Conservation (phyloP, 306 rosid genomes). For the Herpetospermum pedunculosum region DNA sequence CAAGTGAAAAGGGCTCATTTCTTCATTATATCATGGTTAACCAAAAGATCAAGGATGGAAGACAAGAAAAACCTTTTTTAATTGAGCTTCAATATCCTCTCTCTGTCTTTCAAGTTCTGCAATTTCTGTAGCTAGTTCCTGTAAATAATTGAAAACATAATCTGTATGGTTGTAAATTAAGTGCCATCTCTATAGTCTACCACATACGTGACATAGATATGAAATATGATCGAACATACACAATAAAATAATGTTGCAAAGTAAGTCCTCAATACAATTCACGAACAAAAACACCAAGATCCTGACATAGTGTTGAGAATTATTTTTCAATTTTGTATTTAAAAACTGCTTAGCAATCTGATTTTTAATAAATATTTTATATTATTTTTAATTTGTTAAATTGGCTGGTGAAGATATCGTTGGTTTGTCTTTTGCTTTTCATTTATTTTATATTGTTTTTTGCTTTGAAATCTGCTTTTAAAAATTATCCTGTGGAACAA, state of each 20-base stretch:
- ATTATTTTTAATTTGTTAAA: background rate
- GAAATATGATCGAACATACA: background rate
- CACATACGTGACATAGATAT: background rate
- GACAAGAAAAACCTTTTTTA: conserved; percentile 51
- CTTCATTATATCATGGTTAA: background rate
- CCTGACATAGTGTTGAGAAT: background rate
- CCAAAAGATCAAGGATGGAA: background rate
- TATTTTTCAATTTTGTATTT: background rate
- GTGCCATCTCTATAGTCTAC: background rate
- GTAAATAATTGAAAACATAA: conserved; percentile 23
- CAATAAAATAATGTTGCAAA: background rate
- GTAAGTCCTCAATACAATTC: background rate
- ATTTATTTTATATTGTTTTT: background rate
- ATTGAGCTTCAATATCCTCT: conserved; percentile 79
- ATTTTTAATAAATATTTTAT: background rate
- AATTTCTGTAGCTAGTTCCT: conserved; percentile 70
- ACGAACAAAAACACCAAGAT: background rate
- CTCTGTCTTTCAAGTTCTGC: conserved; percentile 68
- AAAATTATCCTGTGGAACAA: background rate
- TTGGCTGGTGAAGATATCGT: background rate
- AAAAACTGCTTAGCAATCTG: background rate
- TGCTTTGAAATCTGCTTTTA: background rate
- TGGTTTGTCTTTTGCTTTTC: background rate
- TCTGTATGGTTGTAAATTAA: background rate
- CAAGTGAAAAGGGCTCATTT: background rate